Evolutionary conservation across 2,329 filamentous ascomycete species (phyloP).

Genomic region (Stachybotrys chlorohalonatus): DNA sequence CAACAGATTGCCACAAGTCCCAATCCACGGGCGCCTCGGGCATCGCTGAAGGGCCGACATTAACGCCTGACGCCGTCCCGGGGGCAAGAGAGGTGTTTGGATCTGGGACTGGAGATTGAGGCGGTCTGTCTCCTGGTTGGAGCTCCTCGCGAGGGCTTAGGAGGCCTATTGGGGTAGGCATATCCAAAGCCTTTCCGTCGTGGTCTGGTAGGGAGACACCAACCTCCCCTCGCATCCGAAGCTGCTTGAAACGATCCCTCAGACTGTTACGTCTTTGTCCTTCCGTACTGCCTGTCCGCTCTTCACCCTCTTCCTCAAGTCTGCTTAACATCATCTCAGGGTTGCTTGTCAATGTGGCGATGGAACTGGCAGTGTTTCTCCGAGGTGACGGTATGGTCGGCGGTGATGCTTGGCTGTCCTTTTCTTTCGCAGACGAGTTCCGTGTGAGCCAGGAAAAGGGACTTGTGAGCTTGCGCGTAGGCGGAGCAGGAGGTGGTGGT

Average conservation of each 20-base stretch:
- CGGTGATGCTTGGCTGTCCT: conserved; percentile 44
- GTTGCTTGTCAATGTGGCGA: conserved; percentile 71
- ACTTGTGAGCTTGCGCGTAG: conserved; percentile 67
- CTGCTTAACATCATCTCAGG: conserved; percentile 70
- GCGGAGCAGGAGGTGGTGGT: conserved; percentile 21
- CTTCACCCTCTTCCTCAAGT: conserved; percentile 62
- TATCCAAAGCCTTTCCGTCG: conserved; percentile 31
- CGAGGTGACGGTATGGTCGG: conserved; percentile 35
- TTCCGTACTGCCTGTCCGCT: conserved; percentile 31
- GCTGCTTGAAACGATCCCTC: conserved; percentile 69
- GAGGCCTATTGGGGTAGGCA: conserved; percentile 10
- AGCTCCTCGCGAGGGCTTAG: conserved; percentile 14
- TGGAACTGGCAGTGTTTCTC: conserved; percentile 71
- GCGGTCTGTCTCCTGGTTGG: conserved; percentile 18
- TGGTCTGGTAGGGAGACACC: conserved; percentile 46
- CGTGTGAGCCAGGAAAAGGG: conserved; percentile 82
- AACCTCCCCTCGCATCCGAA: conserved; percentile 67
- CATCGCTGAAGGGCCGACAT: conserved; percentile 63
- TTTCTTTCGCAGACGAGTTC: conserved; percentile 50
- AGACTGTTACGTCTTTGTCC: conserved; percentile 51
- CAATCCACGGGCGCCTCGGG: conserved; percentile 80
- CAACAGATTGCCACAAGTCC: conserved; percentile 95
- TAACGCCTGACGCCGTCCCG: conserved; percentile 76
- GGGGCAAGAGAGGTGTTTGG: conserved; percentile 68
- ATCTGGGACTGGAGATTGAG: conserved; percentile 45